Conservation (phyloP, 768 basidiomycete species). For the Auriscalpium vulgare region DNA sequence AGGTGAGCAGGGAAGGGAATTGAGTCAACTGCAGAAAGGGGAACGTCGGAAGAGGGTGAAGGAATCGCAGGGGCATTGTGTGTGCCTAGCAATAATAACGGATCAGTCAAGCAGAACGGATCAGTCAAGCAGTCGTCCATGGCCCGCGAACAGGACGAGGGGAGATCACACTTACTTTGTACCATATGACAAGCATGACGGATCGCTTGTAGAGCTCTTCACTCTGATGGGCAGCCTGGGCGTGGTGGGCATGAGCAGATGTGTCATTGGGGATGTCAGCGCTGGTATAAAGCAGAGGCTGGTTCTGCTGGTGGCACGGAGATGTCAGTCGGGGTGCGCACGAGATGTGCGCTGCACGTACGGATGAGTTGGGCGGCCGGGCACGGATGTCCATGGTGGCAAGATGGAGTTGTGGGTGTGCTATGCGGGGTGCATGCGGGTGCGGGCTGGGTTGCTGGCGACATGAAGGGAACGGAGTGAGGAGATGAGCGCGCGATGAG, state of each 20-base stretch:
- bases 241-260: slow-evolving; percentile 2
- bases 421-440: too few species aligned
- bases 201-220: slow-evolving; percentile 40
- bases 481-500: too few species aligned
- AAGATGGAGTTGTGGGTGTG: too few species aligned
- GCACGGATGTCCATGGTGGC: too few species aligned
- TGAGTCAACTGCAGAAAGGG: slow-evolving; percentile 55
- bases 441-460: too few species aligned
- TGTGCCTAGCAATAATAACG: slow-evolving; percentile 4
- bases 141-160: neutral
- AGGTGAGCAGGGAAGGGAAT: slow-evolving; percentile 41
- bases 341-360: too few species aligned
- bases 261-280: slow-evolving; percentile 1
- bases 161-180: slow-evolving; percentile 36
- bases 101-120: neutral
- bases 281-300: slow-evolving; percentile 6
- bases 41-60: slow-evolving; percentile 41
- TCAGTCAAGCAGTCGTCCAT: neutral
- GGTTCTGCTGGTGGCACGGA: neutral
- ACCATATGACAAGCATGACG: slow-evolving; percentile 63
- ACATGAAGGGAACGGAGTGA: too few species aligned
- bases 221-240: slow-evolving; percentile 6
- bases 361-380: too few species aligned
- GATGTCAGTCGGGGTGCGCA: too few species aligned
- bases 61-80: slow-evolving; percentile 16